phyloP scores from a whole-genome alignment of 2,329 filamentous ascomycete species.

The Didymella arachidicola region DNA sequence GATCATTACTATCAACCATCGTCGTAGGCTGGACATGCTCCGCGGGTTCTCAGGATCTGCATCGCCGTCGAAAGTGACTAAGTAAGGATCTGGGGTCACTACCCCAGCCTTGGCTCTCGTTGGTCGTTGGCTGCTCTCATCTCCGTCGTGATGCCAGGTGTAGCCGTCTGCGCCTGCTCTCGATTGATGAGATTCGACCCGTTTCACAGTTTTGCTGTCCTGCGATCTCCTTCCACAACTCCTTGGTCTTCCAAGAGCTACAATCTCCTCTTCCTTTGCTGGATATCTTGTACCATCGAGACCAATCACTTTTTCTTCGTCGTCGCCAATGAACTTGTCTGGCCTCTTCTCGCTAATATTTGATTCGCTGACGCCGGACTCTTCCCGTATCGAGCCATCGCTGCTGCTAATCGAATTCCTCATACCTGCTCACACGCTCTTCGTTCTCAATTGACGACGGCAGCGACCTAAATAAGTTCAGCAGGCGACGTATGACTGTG shows the following conservation, averaged over 20 bases:
- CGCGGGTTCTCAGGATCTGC: constrained; percentile 77
- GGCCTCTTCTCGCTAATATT: constrained; percentile 26
- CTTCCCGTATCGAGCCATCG: constrained; percentile 16
- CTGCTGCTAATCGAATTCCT: constrained; percentile 6
- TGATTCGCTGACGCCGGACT: constrained; percentile 18
- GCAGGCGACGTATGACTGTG: background rate
- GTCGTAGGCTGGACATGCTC: constrained; percentile 69
- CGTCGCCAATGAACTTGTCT: constrained; percentile 10
- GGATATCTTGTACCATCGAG: constrained; percentile 14
- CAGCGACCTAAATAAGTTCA: background rate
- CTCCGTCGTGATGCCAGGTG: constrained; percentile 43
- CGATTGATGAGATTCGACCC: constrained; percentile 44
- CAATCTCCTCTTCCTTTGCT: constrained; percentile 7
- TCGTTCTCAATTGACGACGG: background rate
- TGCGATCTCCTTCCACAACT: constrained; percentile 26
- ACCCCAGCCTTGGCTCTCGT: constrained; percentile 32
- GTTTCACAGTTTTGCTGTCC: constrained; percentile 27
- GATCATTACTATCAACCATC: constrained; percentile 82
- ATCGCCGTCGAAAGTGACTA: constrained; percentile 79
- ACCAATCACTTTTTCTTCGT: constrained; percentile 27
- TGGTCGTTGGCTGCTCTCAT: constrained; percentile 30
- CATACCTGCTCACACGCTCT: constrained; percentile 1
- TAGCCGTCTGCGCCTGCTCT: constrained; percentile 51
- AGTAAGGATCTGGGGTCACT: constrained; percentile 56
- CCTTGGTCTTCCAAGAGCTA: constrained; percentile 2